Percentiles rank a stretch among this genome's conserved stretches.
Evolutionary conservation across 176 grass and related monocot species (phyloP).

Genomic region (Cenchrus fungigraminus): DNA sequence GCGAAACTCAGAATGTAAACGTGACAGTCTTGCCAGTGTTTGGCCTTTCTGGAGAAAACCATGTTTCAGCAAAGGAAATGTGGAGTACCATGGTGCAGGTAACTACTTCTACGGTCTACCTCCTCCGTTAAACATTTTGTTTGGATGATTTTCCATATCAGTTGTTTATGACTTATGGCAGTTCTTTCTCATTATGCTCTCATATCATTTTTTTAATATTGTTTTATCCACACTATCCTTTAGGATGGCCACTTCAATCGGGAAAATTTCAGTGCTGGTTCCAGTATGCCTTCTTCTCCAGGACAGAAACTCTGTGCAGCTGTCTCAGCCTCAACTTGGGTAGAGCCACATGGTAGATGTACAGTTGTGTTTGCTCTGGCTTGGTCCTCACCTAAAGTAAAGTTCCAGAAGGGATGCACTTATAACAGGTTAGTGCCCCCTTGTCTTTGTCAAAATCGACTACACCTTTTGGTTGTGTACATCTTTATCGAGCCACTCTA

Average conservation of each 20-base stretch:
- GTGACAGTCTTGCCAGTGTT: constrained; percentile 97
- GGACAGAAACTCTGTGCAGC: constrained; percentile 84
- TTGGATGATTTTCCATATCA: constrained; percentile 9
- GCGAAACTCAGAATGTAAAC: constrained; percentile 95
- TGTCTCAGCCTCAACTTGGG: constrained; percentile 88
- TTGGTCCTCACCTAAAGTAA: constrained; percentile 98
- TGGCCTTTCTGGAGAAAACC: constrained; percentile 72
- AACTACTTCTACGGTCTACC: constrained; percentile 4
- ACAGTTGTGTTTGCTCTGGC: constrained; percentile 85
- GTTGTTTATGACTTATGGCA: background rate
- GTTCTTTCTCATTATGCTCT: constrained; percentile 5
- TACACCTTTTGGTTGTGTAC: background rate
- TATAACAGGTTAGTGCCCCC: constrained; percentile 72
- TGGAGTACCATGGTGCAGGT: constrained; percentile 86
- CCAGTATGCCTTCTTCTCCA: constrained; percentile 69
- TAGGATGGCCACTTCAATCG: constrained; percentile 79
- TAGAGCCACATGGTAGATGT: constrained; percentile 91
- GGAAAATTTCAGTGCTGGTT: constrained; percentile 69
- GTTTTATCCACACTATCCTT: constrained; percentile 28
- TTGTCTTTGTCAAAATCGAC: constrained; percentile 28
- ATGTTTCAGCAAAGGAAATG: constrained; percentile 81
- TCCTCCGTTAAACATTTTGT: background rate
- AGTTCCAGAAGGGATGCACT: constrained; percentile 93
- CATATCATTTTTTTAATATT: background rate
- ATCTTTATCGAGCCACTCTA: background rate